phyloP scores from a whole-genome alignment of 192 early-diverging fungal species.

The Allomyces macrogynus region DNA sequence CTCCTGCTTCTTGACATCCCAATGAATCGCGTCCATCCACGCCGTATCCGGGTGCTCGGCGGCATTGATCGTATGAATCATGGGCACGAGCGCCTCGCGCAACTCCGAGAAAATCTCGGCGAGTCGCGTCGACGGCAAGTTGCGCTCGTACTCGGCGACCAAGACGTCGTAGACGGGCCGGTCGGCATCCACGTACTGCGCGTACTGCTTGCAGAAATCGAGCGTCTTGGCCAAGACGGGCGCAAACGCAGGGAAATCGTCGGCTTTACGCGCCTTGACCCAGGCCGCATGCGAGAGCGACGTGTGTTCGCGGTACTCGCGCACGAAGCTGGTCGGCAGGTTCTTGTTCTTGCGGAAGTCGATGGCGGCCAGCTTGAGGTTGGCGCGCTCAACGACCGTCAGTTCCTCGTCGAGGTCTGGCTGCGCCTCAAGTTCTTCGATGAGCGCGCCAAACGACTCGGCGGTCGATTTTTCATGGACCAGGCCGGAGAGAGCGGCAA shows the following conservation, averaged over 20 bases:
- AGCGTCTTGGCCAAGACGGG: slow-evolving; percentile 14
- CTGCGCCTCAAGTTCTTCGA: slow-evolving; percentile 12
- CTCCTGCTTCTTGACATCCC: slow-evolving; percentile 15
- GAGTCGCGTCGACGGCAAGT: slow-evolving; percentile 17
- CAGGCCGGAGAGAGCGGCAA: slow-evolving; percentile 6
- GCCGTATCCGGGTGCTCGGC: slow-evolving; percentile 16
- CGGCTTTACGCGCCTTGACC: slow-evolving; percentile 15
- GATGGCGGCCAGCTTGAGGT: background rate
- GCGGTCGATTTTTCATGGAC: slow-evolving; percentile 10
- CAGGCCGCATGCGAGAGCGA: slow-evolving; percentile 8
- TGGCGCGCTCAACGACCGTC: background rate
- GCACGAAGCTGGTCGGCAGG: background rate
- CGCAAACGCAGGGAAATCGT: slow-evolving; percentile 14
- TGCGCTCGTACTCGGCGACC: slow-evolving; percentile 14
- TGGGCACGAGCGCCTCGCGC: slow-evolving; percentile 14
- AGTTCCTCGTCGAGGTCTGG: slow-evolving; percentile 6
- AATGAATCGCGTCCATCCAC: slow-evolving; percentile 8
- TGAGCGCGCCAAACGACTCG: slow-evolving; percentile 9
- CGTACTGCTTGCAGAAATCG: slow-evolving; percentile 11
- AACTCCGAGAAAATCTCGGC: slow-evolving; percentile 11
- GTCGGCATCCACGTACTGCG: slow-evolving; percentile 12
- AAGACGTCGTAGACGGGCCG: slow-evolving; percentile 15
- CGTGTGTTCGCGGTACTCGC: background rate
- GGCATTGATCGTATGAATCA: slow-evolving; percentile 18
- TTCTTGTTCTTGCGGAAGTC: background rate